Conservation (phyloP, 2,329 filamentous ascomycete species). For the Colletotrichum sp. region DNA sequence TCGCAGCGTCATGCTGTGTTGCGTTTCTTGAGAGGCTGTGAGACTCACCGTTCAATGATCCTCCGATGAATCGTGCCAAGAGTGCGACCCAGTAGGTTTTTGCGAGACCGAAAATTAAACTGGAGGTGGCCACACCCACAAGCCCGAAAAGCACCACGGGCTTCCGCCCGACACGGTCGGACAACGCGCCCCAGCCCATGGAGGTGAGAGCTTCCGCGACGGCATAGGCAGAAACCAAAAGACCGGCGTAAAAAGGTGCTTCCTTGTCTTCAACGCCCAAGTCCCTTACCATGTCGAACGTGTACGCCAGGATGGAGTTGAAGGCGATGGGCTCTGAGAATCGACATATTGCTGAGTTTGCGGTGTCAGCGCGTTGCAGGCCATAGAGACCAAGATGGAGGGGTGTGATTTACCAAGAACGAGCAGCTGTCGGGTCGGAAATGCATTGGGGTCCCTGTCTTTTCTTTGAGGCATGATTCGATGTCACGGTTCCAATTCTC, state of each 20-base stretch:
- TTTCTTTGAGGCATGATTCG: conserved; percentile 13
- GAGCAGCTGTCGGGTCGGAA: conserved; percentile 12
- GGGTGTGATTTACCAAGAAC: conserved; percentile 14
- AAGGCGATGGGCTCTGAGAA: conserved; percentile 51
- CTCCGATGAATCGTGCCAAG: conserved; percentile 43
- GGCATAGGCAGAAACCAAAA: conserved; percentile 50
- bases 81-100: conserved; percentile 47
- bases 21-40: neutral
- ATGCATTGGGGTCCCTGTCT: conserved; percentile 10
- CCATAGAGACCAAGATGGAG: neutral
- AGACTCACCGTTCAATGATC: conserved; percentile 37
- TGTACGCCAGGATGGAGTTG: conserved; percentile 50
- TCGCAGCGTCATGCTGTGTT: neutral
- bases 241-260: conserved; percentile 54
- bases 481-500: neutral
- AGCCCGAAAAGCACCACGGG: conserved; percentile 34
- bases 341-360: conserved; percentile 44
- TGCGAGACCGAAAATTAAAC: conserved; percentile 46
- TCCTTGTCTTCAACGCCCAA: conserved; percentile 38
- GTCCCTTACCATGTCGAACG: conserved; percentile 45
- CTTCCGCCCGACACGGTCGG: conserved; percentile 42
- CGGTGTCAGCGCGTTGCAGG: neutral
- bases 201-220: conserved; percentile 47
- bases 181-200: conserved; percentile 46
- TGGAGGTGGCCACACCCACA: conserved; percentile 39